phyloP scores from a whole-genome alignment of 352 stramenopile species.

The Peronospora destructor region DNA sequence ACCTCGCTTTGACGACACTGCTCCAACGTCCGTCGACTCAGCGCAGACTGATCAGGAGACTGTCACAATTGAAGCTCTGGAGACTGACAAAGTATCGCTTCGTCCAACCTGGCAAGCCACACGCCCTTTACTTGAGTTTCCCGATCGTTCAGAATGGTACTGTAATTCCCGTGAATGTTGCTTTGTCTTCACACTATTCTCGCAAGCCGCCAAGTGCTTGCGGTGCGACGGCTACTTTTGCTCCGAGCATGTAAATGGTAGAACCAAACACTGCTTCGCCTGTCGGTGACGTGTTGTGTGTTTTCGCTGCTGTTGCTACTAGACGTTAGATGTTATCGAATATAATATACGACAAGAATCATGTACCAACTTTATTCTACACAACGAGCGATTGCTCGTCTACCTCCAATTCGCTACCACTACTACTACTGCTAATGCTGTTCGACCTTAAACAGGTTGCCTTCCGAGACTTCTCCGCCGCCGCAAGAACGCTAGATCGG shows the following conservation, averaged over 20 bases:
- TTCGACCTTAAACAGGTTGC: constrained; percentile 14
- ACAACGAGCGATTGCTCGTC: constrained; percentile 30
- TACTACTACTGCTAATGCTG: constrained; percentile 25
- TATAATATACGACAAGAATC: neutral
- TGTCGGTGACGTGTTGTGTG: constrained; percentile 22
- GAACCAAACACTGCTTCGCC: constrained; percentile 33
- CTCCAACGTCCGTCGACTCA: constrained; percentile 2
- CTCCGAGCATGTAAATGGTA: constrained; percentile 36
- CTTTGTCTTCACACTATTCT: constrained; percentile 61
- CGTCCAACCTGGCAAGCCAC: constrained; percentile 4
- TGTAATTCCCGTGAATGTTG: constrained; percentile 60
- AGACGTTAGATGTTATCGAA: constrained; percentile 6
- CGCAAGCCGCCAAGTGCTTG: constrained; percentile 39
- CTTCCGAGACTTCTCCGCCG: constrained; percentile 23
- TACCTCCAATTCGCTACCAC: constrained; percentile 25
- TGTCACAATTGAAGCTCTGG: constrained; percentile 5
- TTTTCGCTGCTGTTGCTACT: constrained; percentile 3
- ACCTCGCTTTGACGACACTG: constrained; percentile 21
- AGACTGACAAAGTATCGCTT: neutral
- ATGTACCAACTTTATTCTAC: constrained; percentile 15
- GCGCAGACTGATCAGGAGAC: constrained; percentile 9
- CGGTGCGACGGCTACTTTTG: constrained; percentile 56
- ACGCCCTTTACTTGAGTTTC: constrained; percentile 37
- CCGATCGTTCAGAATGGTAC: constrained; percentile 61
- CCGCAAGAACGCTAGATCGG: constrained; percentile 18